A percentile compares a stretch with the other conserved stretches of the same genome.
phyloP scores from a whole-genome alignment of 2,329 filamentous ascomycete species.

The Epichloe gansuensis region DNA sequence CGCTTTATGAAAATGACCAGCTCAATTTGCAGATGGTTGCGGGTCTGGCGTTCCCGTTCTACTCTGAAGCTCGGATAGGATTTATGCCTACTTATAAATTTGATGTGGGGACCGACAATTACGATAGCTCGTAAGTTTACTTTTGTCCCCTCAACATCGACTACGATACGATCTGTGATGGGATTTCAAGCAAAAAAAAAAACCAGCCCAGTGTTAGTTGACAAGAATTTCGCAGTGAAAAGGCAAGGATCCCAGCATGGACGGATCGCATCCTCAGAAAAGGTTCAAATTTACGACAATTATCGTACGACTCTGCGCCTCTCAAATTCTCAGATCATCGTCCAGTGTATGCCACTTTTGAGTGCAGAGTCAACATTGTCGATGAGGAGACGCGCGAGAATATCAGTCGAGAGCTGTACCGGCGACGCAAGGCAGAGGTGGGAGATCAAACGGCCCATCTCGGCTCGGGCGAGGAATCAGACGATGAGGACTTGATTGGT shows the following conservation, averaged over 20 bases:
- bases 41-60: slow-evolving; percentile 78
- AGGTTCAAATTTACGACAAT: slow-evolving; percentile 69
- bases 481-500: slow-evolving; percentile 69
- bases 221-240: slow-evolving; percentile 48
- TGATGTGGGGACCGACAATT: slow-evolving; percentile 74
- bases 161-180: not conserved
- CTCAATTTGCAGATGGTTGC: slow-evolving; percentile 95
- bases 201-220: not conserved
- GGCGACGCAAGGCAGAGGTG: slow-evolving; percentile 51
- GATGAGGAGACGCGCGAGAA: slow-evolving; percentile 60
- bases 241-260: slow-evolving; percentile 91
- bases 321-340: slow-evolving; percentile 88
- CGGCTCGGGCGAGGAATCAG: slow-evolving; percentile 39
- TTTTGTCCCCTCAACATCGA: not conserved
- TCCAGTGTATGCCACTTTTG: slow-evolving; percentile 85
- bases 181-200: not conserved
- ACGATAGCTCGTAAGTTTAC: slow-evolving; percentile 68
- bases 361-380: slow-evolving; percentile 69
- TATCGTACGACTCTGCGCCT: slow-evolving; percentile 69
- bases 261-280: slow-evolving; percentile 87
- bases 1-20: slow-evolving; percentile 84
- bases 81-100: slow-evolving; percentile 96
- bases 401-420: slow-evolving; percentile 65
- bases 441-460: slow-evolving; percentile 48
- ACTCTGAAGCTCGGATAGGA: slow-evolving; percentile 75